Conservation (phyloP, 129 eudicot genomes). For the Chrysanthemum makinoi region DNA sequence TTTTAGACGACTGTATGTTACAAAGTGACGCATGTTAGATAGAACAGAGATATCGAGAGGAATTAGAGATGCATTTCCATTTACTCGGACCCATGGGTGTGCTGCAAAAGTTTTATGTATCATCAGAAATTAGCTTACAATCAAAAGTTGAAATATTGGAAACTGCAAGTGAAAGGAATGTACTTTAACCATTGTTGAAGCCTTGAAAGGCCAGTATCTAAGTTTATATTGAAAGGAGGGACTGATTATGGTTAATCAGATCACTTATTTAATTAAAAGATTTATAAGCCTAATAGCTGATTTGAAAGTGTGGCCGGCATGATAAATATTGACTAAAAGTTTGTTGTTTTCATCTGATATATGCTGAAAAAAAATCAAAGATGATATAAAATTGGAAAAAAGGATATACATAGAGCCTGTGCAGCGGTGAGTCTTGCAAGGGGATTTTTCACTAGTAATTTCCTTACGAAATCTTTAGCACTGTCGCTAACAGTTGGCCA, state of each 20-base stretch:
- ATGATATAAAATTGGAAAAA: background rate
- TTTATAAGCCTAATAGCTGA: no score
- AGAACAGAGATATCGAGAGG: slow-evolving; percentile 90
- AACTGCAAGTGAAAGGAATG: no score
- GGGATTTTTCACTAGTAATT: slow-evolving; percentile 85
- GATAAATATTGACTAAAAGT: no score
- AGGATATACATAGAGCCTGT: slow-evolving; percentile 69
- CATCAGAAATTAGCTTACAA: background rate
- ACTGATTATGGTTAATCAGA: no score
- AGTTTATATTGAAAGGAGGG: no score
- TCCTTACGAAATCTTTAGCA: slow-evolving; percentile 89
- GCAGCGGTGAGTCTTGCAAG: slow-evolving; percentile 97
- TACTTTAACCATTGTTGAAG: no score
- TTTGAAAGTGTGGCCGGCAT: no score
- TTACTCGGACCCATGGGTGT: slow-evolving; percentile 96
- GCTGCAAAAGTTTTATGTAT: slow-evolving; percentile 45
- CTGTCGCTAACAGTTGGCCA: slow-evolving; percentile 83
- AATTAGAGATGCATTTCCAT: slow-evolving; percentile 87
- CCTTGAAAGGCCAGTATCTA: no score
- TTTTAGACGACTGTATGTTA: slow-evolving; percentile 79
- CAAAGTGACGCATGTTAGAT: slow-evolving; percentile 85
- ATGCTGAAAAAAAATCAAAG: background rate
- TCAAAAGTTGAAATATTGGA: no score
- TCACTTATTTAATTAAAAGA: no score
- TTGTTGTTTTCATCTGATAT: no score